These are phyloP conservation scores for Penicillium angulare DNA, from an alignment of 495 filamentous ascomycete genomes.

Conservation along the genomic window DNA sequence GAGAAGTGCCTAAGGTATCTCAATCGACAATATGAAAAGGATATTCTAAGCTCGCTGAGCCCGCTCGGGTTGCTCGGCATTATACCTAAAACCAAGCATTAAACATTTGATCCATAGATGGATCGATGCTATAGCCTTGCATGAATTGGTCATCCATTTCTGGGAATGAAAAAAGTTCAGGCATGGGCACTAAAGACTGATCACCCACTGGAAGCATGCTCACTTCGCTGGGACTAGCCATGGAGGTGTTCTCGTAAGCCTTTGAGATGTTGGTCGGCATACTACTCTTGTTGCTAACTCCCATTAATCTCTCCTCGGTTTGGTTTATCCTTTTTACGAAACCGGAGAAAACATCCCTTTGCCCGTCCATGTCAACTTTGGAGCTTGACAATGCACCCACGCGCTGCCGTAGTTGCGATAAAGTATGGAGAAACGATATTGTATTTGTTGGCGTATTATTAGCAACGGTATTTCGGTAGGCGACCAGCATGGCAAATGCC, in stretches of 20 bases:
- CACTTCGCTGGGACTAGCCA: too few species aligned
- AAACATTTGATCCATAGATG: neutral
- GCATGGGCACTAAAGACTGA: too few species aligned
- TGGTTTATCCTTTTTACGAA: constrained; percentile 12
- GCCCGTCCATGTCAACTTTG: constrained; percentile 13
- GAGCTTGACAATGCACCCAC: constrained; percentile 15
- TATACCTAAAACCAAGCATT: constrained; percentile 1
- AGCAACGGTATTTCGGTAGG: constrained; percentile 8
- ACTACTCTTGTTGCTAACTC: too few species aligned
- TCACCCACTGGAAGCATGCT: too few species aligned
- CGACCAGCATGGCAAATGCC: constrained; percentile 22
- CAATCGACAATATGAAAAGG: too few species aligned
- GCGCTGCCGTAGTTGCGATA: constrained; percentile 11
- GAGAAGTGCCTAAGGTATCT: too few species aligned
- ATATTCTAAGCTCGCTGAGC: neutral
- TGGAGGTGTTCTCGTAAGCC: too few species aligned
- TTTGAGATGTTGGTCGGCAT: too few species aligned
- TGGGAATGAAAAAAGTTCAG: too few species aligned
- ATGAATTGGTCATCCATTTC: neutral
- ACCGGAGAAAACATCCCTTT: constrained; percentile 15
- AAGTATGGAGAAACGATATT: constrained; percentile 4
- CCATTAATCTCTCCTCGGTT: constrained; percentile 10
- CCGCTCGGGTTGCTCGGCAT: too few species aligned
- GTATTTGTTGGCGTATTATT: neutral
- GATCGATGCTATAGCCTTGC: neutral